Percentiles rank a stretch among this genome's conserved stretches.
These are phyloP conservation scores for Euptelea pleiosperma DNA, from an alignment of 164 flowering plant species.

Conservation along the genomic window DNA sequence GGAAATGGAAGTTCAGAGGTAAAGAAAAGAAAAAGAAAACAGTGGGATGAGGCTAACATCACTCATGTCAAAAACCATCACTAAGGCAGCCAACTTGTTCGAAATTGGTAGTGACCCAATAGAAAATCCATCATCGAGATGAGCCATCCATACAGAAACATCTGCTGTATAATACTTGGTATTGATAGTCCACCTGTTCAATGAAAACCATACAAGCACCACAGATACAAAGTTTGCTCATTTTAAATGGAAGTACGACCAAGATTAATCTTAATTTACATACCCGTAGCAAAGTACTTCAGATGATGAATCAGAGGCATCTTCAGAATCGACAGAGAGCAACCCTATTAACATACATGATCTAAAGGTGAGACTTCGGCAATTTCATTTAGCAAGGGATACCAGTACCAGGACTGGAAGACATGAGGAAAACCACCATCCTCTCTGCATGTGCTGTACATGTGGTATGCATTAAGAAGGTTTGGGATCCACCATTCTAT, in stretches of 20 bases:
- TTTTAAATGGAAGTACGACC: not conserved
- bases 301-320: conserved; percentile 46
- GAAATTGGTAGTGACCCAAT: conserved; percentile 33
- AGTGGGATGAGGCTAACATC: conserved; percentile 41
- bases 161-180: conserved; percentile 92
- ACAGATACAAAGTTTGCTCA: conserved; percentile 3
- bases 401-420: not conserved
- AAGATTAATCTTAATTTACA: not conserved
- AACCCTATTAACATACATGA: conserved; percentile 38
- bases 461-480: not conserved
- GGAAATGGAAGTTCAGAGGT: not conserved
- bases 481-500: not conserved
- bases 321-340: conserved; percentile 58
- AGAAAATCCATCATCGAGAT: conserved; percentile 62
- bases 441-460: not conserved
- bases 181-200: conserved; percentile 73
- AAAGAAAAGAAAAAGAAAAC: not conserved
- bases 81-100: conserved; percentile 57
- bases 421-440: not conserved
- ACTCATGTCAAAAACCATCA: conserved; percentile 85
- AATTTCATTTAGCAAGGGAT: conserved; percentile 1
- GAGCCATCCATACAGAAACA: conserved; percentile 76
- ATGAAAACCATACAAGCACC: not conserved
- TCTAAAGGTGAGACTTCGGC: not conserved
- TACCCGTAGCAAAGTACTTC: conserved; percentile 51